Conservation (phyloP, 2,329 filamentous ascomycete genomes). For the Seiridium unicorne region DNA sequence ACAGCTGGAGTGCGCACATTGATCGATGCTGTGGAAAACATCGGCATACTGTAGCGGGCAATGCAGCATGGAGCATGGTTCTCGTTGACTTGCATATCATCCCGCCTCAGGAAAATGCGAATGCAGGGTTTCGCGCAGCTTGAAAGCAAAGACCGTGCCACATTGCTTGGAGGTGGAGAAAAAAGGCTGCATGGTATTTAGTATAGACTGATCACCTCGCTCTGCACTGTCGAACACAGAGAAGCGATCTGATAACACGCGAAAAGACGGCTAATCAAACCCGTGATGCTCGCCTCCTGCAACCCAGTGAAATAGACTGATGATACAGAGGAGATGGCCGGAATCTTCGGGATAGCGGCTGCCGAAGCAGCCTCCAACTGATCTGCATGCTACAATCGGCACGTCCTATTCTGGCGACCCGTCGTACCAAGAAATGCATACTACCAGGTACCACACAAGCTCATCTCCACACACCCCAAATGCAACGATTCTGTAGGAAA, state of each 20-base stretch:
- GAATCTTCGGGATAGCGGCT: neutral
- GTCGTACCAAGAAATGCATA: too few species aligned
- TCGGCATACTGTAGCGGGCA: neutral
- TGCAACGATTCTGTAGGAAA: too few species aligned
- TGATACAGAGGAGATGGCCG: too few species aligned
- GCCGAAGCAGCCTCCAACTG: neutral
- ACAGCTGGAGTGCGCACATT: neutral
- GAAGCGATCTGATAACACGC: too few species aligned
- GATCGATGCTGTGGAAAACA: neutral
- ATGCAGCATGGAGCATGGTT: constrained; percentile 5
- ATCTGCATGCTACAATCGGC: neutral
- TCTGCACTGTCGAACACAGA: too few species aligned
- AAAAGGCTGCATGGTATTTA: too few species aligned
- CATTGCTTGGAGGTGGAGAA: neutral
- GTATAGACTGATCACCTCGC: too few species aligned
- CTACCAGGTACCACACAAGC: too few species aligned
- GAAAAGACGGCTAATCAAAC: too few species aligned
- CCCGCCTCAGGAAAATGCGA: neutral
- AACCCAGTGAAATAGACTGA: too few species aligned
- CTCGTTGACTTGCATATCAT: constrained; percentile 9
- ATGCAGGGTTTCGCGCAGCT: constrained; percentile 7
- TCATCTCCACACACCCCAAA: too few species aligned
- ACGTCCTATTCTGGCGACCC: neutral
- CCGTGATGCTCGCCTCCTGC: too few species aligned
- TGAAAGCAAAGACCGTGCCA: neutral